phyloP scores from a whole-genome alignment of 1,284 basidiomycete genomes.

The Schizopora paradoxa region DNA sequence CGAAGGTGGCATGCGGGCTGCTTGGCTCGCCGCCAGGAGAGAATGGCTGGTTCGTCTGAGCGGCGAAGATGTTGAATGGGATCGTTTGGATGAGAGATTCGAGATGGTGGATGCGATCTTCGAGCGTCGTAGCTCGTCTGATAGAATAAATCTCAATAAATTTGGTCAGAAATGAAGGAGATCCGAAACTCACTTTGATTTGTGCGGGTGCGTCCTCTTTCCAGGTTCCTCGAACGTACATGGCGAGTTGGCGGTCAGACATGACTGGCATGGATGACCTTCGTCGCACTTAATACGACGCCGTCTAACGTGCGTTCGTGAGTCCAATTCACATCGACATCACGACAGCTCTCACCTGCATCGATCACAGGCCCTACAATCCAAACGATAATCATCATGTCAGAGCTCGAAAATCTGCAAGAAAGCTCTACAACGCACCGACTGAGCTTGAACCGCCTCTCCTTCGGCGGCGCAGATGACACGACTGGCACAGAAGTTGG shows the following conservation, averaged over 20 bases:
- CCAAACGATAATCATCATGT: conserved; percentile 1
- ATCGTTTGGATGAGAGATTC: conserved; percentile 78
- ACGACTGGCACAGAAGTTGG: too few relatives aligned
- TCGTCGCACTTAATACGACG: conserved; percentile 80
- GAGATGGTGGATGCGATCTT: conserved; percentile 80
- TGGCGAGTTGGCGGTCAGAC: conserved; percentile 66
- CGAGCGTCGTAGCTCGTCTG: conserved; percentile 70
- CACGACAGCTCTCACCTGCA: conserved; percentile 56
- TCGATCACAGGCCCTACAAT: conserved; percentile 70
- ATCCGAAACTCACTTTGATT: conserved; percentile 59
- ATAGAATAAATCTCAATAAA: not conserved
- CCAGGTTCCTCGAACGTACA: conserved; percentile 83
- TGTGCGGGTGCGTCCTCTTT: conserved; percentile 76
- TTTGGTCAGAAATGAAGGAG: not conserved
- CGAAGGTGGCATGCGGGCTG: conserved; percentile 52
- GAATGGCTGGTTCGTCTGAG: conserved; percentile 26
- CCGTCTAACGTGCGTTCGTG: conserved; percentile 39
- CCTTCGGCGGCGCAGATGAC: conserved; percentile 43
- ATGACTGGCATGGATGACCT: conserved; percentile 79
- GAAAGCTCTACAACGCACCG: conserved; percentile 43
- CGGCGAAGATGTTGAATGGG: conserved; percentile 66
- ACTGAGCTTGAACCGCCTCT: conserved; percentile 78
- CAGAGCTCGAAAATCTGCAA: not conserved
- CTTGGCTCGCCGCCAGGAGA: conserved; percentile 28
- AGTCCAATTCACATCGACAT: conserved; percentile 5